A percentile compares a stretch with the other conserved stretches of the same genome.
Evolutionary conservation across 306 rosid species (phyloP).

Genomic region (Quercus engelmannii): DNA sequence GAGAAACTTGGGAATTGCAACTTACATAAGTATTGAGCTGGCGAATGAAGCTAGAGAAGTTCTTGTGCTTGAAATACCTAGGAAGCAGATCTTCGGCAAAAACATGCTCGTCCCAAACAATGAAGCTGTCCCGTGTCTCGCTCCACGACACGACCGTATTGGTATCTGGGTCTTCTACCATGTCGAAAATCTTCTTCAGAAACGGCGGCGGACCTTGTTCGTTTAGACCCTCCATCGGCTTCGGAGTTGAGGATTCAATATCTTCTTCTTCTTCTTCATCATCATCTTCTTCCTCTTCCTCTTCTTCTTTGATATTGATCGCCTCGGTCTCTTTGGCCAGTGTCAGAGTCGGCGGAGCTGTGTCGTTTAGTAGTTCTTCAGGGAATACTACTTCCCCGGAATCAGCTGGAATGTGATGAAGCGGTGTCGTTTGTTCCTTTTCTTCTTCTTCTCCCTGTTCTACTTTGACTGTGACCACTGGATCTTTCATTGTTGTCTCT

Average conservation of each 20-base stretch:
- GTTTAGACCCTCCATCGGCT: conserved; percentile 71
- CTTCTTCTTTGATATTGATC: conserved; percentile 44
- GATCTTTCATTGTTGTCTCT: background rate
- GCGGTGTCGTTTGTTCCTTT: background rate
- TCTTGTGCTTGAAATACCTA: conserved; percentile 74
- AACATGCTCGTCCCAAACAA: conserved; percentile 82
- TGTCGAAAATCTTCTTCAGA: conserved; percentile 71
- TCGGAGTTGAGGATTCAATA: conserved; percentile 22
- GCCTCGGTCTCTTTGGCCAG: conserved; percentile 1
- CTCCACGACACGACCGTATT: conserved; percentile 85
- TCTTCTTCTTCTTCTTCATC: background rate
- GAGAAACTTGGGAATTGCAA: background rate
- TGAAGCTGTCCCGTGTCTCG: conserved; percentile 50
- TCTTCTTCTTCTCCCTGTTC: background rate
- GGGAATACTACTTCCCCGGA: background rate
- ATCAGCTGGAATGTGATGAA: background rate
- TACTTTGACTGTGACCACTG: background rate
- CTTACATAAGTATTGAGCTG: conserved; percentile 94
- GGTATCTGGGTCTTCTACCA: conserved; percentile 86
- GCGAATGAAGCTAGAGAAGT: conserved; percentile 97
- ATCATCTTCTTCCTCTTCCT: conserved; percentile 5
- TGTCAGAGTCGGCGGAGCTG: background rate
- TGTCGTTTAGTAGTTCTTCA: background rate
- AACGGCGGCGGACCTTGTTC: conserved; percentile 84
- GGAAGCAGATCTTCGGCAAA: conserved; percentile 73